Conservation (phyloP, 2,329 filamentous ascomycete species). For the Fusarium incarnatum region DNA sequence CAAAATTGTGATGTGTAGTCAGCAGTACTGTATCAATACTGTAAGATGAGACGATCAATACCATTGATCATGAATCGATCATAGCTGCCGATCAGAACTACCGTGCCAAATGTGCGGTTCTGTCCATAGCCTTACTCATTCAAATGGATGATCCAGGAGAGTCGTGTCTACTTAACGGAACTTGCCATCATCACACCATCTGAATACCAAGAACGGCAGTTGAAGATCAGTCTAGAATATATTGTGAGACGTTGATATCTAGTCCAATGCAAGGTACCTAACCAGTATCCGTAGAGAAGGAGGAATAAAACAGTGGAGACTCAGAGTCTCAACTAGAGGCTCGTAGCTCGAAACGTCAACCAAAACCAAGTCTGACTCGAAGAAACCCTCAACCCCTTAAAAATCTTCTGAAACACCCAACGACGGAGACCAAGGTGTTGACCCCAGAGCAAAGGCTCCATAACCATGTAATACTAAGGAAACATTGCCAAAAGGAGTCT, state of each 20-base stretch:
- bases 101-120: not conserved
- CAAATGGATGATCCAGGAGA: constrained; percentile 17
- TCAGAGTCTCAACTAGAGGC: constrained; percentile 12
- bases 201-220: constrained; percentile 19
- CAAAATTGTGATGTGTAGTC: not conserved
- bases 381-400: constrained; percentile 29
- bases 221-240: not conserved
- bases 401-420: constrained; percentile 39
- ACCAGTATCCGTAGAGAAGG: not conserved
- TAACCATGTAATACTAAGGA: constrained; percentile 26
- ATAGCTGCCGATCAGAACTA: not conserved
- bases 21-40: not conserved
- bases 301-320: constrained; percentile 17
- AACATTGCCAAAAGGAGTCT: constrained; percentile 35
- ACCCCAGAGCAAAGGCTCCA: constrained; percentile 15
- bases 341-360: constrained; percentile 32
- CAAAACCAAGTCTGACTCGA: constrained; percentile 28
- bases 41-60: not conserved
- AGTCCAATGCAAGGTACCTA: constrained; percentile 3
- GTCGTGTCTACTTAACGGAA: constrained; percentile 1
- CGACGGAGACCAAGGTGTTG: constrained; percentile 27
- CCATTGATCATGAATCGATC: not conserved
- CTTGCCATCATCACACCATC: constrained; percentile 24
- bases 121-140: not conserved
- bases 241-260: constrained; percentile 3